Percentiles rank a stretch among this genome's conserved stretches.
Evolutionary conservation across 139 green algal genomes (phyloP).

Genomic region (Parachlorella kessleri): DNA sequence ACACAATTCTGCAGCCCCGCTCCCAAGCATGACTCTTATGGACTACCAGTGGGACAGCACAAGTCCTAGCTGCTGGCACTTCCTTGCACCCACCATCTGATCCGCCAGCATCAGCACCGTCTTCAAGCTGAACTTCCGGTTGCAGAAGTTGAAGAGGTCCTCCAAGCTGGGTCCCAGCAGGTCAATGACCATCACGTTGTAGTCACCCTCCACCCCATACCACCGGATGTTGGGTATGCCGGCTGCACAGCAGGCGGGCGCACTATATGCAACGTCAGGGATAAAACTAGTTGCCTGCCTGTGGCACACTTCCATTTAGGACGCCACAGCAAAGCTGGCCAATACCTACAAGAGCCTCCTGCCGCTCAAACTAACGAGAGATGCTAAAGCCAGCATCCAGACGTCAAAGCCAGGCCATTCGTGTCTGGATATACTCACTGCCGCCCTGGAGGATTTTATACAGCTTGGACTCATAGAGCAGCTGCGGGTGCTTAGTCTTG

Average conservation of each 20-base stretch:
- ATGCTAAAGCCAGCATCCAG: no score
- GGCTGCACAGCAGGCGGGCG: slow-evolving; percentile 72
- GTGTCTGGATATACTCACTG: slow-evolving; percentile 62
- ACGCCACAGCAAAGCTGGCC: no score
- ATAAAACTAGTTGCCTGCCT: no score
- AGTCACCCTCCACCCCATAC: slow-evolving; percentile 99
- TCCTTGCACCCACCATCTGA: slow-evolving; percentile 96
- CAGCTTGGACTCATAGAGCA: slow-evolving; percentile 95
- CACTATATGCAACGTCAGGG: neutral
- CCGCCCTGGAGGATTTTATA: slow-evolving; percentile 96
- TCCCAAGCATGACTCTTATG: no score
- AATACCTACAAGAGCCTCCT: no score
- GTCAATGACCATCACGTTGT: slow-evolving; percentile 99
- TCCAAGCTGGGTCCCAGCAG: slow-evolving; percentile 96
- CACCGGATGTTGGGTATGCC: slow-evolving; percentile 98
- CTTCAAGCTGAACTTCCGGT: slow-evolving; percentile 97
- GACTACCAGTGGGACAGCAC: no score
- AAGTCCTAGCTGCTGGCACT: no score
- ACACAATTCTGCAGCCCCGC: no score
- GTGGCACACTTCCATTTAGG: no score
- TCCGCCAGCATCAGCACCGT: slow-evolving; percentile 99
- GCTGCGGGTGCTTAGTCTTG: slow-evolving; percentile 91
- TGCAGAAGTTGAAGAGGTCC: slow-evolving; percentile 99
- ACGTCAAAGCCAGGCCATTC: no score
- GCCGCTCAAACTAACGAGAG: no score